A percentile compares a stretch with the other conserved stretches of the same genome.
These are phyloP conservation scores for Tephrocybe sp. DNA, from an alignment of 768 basidiomycete species.

Conservation along the genomic window DNA sequence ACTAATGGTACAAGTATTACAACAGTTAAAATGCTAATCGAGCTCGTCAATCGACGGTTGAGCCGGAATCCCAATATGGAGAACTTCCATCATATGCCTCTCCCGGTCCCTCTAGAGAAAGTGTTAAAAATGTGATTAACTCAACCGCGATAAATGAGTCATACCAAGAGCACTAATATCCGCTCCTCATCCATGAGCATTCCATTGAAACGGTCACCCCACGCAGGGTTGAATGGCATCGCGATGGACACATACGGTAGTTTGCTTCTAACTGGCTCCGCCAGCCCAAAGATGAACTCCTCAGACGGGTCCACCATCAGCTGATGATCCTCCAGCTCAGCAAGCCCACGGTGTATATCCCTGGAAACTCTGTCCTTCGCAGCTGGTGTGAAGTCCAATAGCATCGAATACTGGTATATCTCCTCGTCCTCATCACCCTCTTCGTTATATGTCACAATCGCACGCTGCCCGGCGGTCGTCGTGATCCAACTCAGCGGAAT, in stretches of 20 bases:
- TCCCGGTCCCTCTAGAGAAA: background rate
- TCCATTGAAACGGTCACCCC: slow-evolving; percentile 22
- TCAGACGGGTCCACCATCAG: background rate
- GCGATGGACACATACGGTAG: slow-evolving; percentile 27
- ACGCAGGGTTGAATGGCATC: slow-evolving; percentile 1
- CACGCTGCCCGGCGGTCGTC: slow-evolving; percentile 22
- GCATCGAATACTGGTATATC: background rate
- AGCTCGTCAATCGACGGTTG: too few relatives aligned
- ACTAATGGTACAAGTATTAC: too few relatives aligned
- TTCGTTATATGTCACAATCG: slow-evolving; percentile 9
- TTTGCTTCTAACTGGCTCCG: slow-evolving; percentile 20
- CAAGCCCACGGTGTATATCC: background rate
- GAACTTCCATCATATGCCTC: background rate
- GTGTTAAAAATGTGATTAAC: background rate
- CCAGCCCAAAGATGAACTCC: slow-evolving; percentile 17
- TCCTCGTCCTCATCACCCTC: background rate
- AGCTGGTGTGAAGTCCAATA: slow-evolving; percentile 11
- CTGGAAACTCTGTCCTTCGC: background rate
- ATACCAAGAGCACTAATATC: slow-evolving; percentile 32
- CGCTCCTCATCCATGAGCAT: slow-evolving; percentile 41
- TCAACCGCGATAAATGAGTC: slow-evolving; percentile 8
- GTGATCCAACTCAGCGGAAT: slow-evolving; percentile 21
- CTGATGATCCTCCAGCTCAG: background rate
- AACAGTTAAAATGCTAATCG: too few relatives aligned
- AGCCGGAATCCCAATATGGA: slow-evolving; percentile 7